phyloP scores from a whole-genome alignment of 352 stramenopile genomes.

The Ophiocytium majus region DNA sequence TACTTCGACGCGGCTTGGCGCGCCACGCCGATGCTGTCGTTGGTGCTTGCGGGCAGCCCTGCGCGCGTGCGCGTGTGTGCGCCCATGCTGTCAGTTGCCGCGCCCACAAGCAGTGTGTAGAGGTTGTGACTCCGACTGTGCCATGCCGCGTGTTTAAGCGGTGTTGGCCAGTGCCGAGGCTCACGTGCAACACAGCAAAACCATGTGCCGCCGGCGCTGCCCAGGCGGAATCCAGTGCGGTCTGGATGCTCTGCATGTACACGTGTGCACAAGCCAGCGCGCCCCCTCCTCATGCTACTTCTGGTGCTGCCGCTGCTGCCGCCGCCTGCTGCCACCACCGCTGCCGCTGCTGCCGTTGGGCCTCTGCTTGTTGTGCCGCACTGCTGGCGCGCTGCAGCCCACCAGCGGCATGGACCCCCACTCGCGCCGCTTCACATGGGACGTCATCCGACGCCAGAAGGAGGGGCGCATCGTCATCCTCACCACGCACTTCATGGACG shows the following conservation, averaged over 20 bases:
- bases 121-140: too few species aligned
- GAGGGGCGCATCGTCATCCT: constrained; percentile 78
- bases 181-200: too few species aligned
- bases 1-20: too few species aligned
- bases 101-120: too few species aligned
- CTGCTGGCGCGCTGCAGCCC: constrained; percentile 60
- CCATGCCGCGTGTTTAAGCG: too few species aligned
- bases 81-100: too few species aligned
- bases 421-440: constrained; percentile 59
- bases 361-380: neutral
- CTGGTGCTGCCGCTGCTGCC: neutral
- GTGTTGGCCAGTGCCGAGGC: too few species aligned
- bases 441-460: constrained; percentile 63
- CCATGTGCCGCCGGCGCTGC: too few species aligned
- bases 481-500: constrained; percentile 90
- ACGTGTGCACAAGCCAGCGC: neutral
- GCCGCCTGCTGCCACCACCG: neutral
- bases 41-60: too few species aligned
- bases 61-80: too few species aligned
- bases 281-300: neutral
- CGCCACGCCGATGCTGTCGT: too few species aligned
- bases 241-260: constrained; percentile 13
- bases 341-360: neutral
- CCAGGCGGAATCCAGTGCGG: too few species aligned
- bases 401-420: constrained; percentile 89